phyloP scores from a whole-genome alignment of 2,329 filamentous ascomycete genomes.

The Pyrenophora tritici-repentis region DNA sequence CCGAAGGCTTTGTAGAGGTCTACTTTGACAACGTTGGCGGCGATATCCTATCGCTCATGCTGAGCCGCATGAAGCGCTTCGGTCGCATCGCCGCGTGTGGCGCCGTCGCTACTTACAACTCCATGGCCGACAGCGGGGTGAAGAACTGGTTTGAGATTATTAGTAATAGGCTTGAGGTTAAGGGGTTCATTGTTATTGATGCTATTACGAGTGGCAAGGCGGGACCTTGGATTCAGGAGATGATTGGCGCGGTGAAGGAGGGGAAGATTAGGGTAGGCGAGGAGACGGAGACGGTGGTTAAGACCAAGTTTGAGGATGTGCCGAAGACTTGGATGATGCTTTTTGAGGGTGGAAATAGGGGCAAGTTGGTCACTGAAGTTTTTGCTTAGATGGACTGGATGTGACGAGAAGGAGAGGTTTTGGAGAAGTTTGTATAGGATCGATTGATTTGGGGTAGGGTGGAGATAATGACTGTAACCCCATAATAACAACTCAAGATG shows the following conservation, averaged over 20 bases:
- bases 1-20: constrained; percentile 57
- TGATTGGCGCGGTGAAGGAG: constrained; percentile 44
- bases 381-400: constrained; percentile 6
- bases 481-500: too few species aligned
- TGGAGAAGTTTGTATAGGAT: too few species aligned
- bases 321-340: constrained; percentile 56
- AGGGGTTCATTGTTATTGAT: constrained; percentile 53
- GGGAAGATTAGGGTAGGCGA: constrained; percentile 53
- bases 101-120: constrained; percentile 52
- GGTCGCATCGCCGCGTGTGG: constrained; percentile 53
- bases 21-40: constrained; percentile 60
- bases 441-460: too few species aligned
- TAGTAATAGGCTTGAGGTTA: constrained; percentile 50
- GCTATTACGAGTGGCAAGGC: constrained; percentile 39
- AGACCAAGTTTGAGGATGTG: constrained; percentile 55
- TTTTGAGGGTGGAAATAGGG: constrained; percentile 55
- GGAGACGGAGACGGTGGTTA: constrained; percentile 55
- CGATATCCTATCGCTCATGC: constrained; percentile 54
- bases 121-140: constrained; percentile 37
- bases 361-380: constrained; percentile 53
- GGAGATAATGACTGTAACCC: too few species aligned
- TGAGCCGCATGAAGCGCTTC: constrained; percentile 49
- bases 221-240: constrained; percentile 28
- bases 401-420: too few species aligned
- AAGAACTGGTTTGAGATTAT: constrained; percentile 53